phyloP scores from a whole-genome alignment of 768 basidiomycete species.

The Phanerochaete carnosa region DNA sequence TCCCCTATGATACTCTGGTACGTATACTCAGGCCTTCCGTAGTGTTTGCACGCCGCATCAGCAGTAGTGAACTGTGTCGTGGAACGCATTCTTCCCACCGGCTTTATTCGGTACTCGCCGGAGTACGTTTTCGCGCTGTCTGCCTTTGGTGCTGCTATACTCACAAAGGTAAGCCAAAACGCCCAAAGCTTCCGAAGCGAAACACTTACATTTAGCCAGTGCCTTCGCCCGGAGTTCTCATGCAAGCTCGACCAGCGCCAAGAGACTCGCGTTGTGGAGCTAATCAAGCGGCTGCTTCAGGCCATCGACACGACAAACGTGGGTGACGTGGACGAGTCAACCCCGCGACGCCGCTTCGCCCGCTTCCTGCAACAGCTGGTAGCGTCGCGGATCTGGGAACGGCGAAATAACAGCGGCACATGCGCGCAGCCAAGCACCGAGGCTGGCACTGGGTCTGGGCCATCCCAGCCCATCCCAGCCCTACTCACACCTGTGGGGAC shows the following conservation, averaged over 20 bases:
- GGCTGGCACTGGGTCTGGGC: neutral
- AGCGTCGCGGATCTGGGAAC: slow-evolving; percentile 1
- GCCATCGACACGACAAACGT: slow-evolving; percentile 12
- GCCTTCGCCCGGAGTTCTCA: slow-evolving; percentile 45
- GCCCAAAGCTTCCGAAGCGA: neutral
- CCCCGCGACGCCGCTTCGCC: slow-evolving; percentile 18
- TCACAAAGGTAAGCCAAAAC: slow-evolving; percentile 47
- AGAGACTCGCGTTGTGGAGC: slow-evolving; percentile 20
- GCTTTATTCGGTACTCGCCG: slow-evolving; percentile 53
- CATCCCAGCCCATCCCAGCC: neutral
- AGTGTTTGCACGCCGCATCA: slow-evolving; percentile 54
- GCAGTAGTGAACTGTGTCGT: slow-evolving; percentile 52
- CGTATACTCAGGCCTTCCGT: slow-evolving; percentile 5
- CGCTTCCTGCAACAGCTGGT: slow-evolving; percentile 20
- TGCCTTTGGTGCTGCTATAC: slow-evolving; percentile 57
- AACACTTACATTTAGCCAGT: slow-evolving; percentile 8
- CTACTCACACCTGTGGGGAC: neutral
- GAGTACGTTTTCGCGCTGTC: slow-evolving; percentile 35
- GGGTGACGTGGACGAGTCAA: slow-evolving; percentile 17
- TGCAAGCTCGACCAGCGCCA: slow-evolving; percentile 34
- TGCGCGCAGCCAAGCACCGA: neutral
- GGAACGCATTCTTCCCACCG: slow-evolving; percentile 50
- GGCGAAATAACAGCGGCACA: neutral
- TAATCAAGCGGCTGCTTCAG: slow-evolving; percentile 19
- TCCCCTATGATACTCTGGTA: neutral